A percentile compares a stretch with the other conserved stretches of the same genome.
Conservation (phyloP, 1,284 basidiomycete species). For the Sphagnurus paluster region DNA sequence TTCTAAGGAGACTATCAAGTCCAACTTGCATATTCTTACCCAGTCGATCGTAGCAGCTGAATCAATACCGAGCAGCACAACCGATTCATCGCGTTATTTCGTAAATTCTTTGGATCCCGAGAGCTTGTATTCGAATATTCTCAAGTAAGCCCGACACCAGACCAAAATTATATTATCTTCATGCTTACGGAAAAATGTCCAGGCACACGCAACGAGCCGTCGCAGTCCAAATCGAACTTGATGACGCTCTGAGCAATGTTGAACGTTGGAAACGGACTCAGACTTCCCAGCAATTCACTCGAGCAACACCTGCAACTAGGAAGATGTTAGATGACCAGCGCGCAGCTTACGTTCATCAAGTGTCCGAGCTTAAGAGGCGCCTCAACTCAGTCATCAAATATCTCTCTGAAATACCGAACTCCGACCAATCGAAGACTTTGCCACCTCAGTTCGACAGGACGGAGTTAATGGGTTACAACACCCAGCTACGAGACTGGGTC, state of each 20-base stretch:
- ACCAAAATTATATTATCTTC: not conserved
- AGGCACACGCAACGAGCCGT: constrained; percentile 18
- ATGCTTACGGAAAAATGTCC: constrained; percentile 1
- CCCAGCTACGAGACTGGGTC: constrained; percentile 34
- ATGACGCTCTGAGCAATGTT: constrained; percentile 20
- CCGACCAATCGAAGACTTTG: constrained; percentile 8
- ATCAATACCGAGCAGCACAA: not conserved
- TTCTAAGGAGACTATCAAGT: not conserved
- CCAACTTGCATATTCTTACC: constrained; percentile 9
- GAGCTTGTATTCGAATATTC: constrained; percentile 9
- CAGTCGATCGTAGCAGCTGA: constrained; percentile 8
- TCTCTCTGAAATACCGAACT: constrained; percentile 27
- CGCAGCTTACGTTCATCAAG: constrained; percentile 19
- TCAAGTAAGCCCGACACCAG: constrained; percentile 13
- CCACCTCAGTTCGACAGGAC: constrained; percentile 20
- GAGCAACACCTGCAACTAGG: constrained; percentile 27
- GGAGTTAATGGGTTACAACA: constrained; percentile 28
- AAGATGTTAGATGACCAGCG: constrained; percentile 26
- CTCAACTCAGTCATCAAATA: constrained; percentile 23
- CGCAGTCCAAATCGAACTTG: constrained; percentile 18
- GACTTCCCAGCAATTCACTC: constrained; percentile 27
- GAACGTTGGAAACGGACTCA: constrained; percentile 31
- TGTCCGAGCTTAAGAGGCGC: constrained; percentile 19
- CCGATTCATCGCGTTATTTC: constrained; percentile 9
- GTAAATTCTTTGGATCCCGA: constrained; percentile 1